Evolutionary conservation across 2,329 filamentous ascomycete species (phyloP), one percentile per base, ranked within the genome.

Genomic region (Claviceps sp.): DNA sequence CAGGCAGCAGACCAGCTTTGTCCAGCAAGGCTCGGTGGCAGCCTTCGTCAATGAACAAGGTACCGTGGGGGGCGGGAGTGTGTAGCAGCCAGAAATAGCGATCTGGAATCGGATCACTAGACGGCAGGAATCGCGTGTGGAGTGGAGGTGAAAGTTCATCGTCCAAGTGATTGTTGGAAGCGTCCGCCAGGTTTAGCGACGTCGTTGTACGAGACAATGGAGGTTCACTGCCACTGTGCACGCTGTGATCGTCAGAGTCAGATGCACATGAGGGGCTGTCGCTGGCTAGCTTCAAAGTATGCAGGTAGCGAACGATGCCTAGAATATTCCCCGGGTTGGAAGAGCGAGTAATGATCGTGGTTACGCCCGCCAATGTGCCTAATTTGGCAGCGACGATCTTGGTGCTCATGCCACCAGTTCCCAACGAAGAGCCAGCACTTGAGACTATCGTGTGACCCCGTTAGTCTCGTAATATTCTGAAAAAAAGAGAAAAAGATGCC

Each of bases 21-120:
- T 83, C 82, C 16, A 82, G 71, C 3, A 97, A 76, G 1, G 91
- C 93, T 37, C 77, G 74, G 68, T 89, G 83, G 3, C 91, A 91
- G 43, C 93, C 93, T n/a, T 80, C 72, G 71, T 98, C 93, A 60
- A 98, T 94, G 70, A 88, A 97, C 26, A 98, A 65, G 2, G 85
- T 95, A 14, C 93, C 93, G 61, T 95, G 90, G 0, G 93, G 88
- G 23, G 84, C 83, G 11, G 96, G 80, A 9, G 91, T 93, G 68
- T 98, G 88, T 0, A 97, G 77, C 47, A 98, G 83, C 93, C 93
- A 98, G 75, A 98, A 97, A 64, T 93, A 89, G 55, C 91, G 85
- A 65, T 96, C 93, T 52, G 88, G 83, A 54, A 97, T 93, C 1
- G 91, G 90, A 26, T 86, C 82, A 0, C 78, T 73, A 9, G 88